Conservation (phyloP, 495 filamentous ascomycete genomes). For the Penicillium nucicola region DNA sequence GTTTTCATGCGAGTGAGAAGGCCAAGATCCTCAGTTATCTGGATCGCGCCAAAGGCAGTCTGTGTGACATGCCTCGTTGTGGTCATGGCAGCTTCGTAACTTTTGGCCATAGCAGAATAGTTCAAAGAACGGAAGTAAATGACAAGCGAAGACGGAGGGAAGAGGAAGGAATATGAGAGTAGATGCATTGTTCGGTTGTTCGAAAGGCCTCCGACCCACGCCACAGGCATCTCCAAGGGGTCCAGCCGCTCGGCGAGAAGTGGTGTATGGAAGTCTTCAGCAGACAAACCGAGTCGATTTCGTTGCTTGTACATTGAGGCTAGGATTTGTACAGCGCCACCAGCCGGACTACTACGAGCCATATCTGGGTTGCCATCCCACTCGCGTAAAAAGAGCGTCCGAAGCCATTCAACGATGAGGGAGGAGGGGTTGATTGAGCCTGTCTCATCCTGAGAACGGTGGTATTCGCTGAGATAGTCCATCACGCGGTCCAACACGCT, state of each 20-base stretch:
- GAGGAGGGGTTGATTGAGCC: constrained; percentile 41
- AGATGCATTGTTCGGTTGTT: constrained; percentile 69
- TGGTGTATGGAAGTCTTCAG: constrained; percentile 68
- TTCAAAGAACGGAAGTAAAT: constrained; percentile 90
- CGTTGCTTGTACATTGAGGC: constrained; percentile 67
- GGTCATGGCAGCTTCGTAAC: constrained; percentile 67
- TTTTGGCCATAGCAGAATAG: constrained; percentile 73
- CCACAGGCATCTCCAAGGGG: constrained; percentile 66
- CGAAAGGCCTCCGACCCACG: constrained; percentile 57
- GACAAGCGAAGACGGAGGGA: constrained; percentile 67
- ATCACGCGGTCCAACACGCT: constrained; percentile 39
- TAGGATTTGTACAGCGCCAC: constrained; percentile 71
- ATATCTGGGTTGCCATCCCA: constrained; percentile 76
- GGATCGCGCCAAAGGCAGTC: constrained; percentile 48
- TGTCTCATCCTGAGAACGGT: constrained; percentile 22
- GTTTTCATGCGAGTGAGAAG: constrained; percentile 61
- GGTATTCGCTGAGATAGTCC: constrained; percentile 38
- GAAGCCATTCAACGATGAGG: constrained; percentile 75
- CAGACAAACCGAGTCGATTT: constrained; percentile 58
- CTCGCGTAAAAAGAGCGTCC: constrained; percentile 67
- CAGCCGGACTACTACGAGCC: constrained; percentile 60
- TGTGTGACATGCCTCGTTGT: constrained; percentile 58
- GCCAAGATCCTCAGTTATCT: constrained; percentile 40
- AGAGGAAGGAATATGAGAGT: constrained; percentile 78
- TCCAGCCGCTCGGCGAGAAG: constrained; percentile 78